Base-by-base conservation (phyloP, 257 asterid genomes). In the Plantago ovata region DNA sequence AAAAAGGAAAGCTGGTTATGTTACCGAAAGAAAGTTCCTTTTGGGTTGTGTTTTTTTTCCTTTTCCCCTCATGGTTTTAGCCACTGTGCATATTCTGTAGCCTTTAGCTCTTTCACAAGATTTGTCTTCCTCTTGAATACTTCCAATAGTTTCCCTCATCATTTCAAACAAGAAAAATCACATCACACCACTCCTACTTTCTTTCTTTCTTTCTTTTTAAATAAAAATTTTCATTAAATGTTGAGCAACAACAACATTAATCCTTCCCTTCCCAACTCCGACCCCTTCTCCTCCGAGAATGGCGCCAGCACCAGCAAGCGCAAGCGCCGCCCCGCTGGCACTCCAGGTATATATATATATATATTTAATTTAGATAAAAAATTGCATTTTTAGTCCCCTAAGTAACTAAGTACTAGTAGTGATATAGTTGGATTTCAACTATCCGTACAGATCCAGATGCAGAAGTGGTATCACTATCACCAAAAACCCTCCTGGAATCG, bases 251-350 rank as follows among this genome's bases (percentile, higher is more conserved):
- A n/a, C n/a, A n/a, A 40, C 21, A 43, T 62, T 9, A 79, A 82
- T 2, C 72, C 82, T 38, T 68, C 84, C 23, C 72, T 81, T 38
- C 70, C 84, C 23, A 63, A 84, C 14, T 71, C 53, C 23, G 62
- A 57, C 6, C 62, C 62, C 70, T 54, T 54, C 44, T 40, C 60
- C 20, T 38, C 78, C 75, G 79, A 64, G 46, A 93, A 53, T 16
- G 75, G 22, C 69, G 75, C 24, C 70, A 49, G 36, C 54, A 10
- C 56, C 38, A 73, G 75, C 53, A 89, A 83, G 69, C 55, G 97
- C 2, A 77, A 78, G 67, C 55, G 96, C 24, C 71, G 95, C 15
- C 96, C 96, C 13, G 96, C 96, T 24, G 96, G 96, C 19, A 89
- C 96, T 20, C 96, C 96, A 68, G 96, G 96, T 84, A 18, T 14